A percentile compares a stretch with the other conserved stretches of the same genome.
Evolutionary conservation across 1,139 yeast species (phyloP).

Genomic region (Hyphopichia khmerensis): DNA sequence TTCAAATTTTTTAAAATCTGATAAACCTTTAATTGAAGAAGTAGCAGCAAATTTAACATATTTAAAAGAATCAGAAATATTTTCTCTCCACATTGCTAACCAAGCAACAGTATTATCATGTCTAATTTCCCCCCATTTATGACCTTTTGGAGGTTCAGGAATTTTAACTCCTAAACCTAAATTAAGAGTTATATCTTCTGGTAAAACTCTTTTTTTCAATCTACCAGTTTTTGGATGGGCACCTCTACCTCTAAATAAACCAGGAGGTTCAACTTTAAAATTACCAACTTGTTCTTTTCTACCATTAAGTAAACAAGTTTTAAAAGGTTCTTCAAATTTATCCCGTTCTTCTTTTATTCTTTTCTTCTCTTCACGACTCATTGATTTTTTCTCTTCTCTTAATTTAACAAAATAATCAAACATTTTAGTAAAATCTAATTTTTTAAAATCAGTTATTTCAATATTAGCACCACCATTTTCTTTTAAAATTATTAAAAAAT

Average conservation of each 20-base stretch:
- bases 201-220: conserved; percentile 74
- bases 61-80: conserved; percentile 77
- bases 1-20: conserved; percentile 89
- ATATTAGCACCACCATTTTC: conserved; percentile 67
- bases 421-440: conserved; percentile 80
- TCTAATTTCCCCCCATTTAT: conserved; percentile 82
- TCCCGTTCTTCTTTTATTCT: conserved; percentile 70
- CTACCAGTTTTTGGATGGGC: conserved; percentile 96
- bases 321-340: conserved; percentile 73
- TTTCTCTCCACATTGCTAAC: conserved; percentile 98
- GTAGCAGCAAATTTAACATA: conserved; percentile 91
- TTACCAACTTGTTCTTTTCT: conserved; percentile 91
- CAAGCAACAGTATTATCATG: conserved; percentile 92
- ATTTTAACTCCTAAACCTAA: conserved; percentile 68
- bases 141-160: conserved; percentile 87
- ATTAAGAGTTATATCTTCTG: conserved; percentile 87
- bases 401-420: conserved; percentile 66
- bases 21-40: conserved; percentile 86
- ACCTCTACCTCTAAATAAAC: conserved; percentile 93
- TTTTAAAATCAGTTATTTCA: conserved; percentile 56
- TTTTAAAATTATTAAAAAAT: conserved; percentile 66
- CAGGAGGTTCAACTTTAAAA: conserved; percentile 94
- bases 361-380: conserved; percentile 74
- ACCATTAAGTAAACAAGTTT: conserved; percentile 80
- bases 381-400: conserved; percentile 69